Percentiles rank a stretch among this genome's conserved stretches.
These are phyloP conservation scores for Xylaria acuta DNA, from an alignment of 495 filamentous ascomycete species.

Conservation along the genomic window DNA sequence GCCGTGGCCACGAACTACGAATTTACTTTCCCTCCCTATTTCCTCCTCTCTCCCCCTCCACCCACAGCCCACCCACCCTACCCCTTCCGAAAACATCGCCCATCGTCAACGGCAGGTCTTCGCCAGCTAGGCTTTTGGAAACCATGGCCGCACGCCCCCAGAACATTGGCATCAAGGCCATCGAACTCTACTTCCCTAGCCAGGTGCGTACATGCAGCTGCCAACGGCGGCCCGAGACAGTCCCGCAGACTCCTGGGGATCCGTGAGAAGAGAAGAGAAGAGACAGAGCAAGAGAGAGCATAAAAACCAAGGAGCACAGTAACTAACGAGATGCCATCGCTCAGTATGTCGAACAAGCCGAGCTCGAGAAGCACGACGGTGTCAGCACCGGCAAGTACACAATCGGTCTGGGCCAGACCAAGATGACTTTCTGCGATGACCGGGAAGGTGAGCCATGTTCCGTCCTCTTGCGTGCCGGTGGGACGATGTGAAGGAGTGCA, in stretches of 20 bases:
- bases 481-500: neutral
- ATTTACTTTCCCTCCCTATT: constrained; percentile 2
- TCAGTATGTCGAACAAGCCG: constrained; percentile 94
- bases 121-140: constrained; percentile 39
- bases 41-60: neutral
- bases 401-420: constrained; percentile 98
- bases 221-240: constrained; percentile 5
- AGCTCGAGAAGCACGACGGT: constrained; percentile 98
- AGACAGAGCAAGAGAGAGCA: neutral
- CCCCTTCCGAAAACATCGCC: constrained; percentile 17
- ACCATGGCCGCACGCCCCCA: constrained; percentile 88
- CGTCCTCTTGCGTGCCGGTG: neutral
- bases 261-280: neutral
- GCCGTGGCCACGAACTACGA: constrained; percentile 7
- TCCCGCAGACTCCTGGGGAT: neutral
- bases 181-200: constrained; percentile 97
- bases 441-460: constrained; percentile 77
- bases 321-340: constrained; percentile 39
- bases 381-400: constrained; percentile 95
- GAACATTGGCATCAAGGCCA: constrained; percentile 99
- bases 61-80: constrained; percentile 7
- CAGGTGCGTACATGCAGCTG: constrained; percentile 68
- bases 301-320: neutral
- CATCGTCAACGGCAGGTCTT: constrained; percentile 28
- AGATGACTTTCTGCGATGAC: constrained; percentile 99